A percentile compares a stretch with the other conserved stretches of the same genome.
Conservation (phyloP, 148 eudicot species). For the Rhododendron simsii region DNA sequence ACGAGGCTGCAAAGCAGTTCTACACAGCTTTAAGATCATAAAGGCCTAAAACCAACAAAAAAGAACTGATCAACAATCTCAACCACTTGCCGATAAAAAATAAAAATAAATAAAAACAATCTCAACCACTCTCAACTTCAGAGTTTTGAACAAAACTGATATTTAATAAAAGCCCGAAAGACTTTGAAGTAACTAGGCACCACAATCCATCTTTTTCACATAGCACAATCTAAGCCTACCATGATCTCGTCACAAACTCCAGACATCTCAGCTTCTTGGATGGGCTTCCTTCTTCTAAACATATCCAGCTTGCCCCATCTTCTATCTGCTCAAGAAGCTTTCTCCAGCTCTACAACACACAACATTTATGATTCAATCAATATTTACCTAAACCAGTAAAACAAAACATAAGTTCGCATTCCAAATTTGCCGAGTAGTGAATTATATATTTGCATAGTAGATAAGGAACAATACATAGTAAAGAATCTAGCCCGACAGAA, state of each 20-base stretch:
- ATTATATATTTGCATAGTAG: neutral
- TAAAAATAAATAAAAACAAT: no score
- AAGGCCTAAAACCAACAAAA: conserved; percentile 5
- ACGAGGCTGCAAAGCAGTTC: conserved; percentile 3
- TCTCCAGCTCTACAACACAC: conserved; percentile 3
- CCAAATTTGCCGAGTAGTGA: neutral
- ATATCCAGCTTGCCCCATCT: neutral
- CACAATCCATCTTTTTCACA: conserved; percentile 7
- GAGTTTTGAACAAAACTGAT: neutral
- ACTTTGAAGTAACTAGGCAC: conserved; percentile 2
- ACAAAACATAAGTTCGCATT: neutral
- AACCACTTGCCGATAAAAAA: neutral
- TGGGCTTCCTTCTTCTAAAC: neutral
- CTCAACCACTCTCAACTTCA: neutral
- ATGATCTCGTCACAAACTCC: neutral
- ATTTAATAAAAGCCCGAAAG: neutral
- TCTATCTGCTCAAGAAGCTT: conserved; percentile 17
- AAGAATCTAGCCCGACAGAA: neutral
- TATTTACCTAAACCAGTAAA: neutral
- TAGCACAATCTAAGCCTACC: neutral
- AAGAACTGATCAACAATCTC: conserved; percentile 3
- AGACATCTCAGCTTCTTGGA: neutral
- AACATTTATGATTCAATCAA: neutral
- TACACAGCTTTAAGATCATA: neutral
- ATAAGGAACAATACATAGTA: neutral